Conservation (phyloP, 2,329 filamentous ascomycete species). For the Myriosclerotinia duriaeana region DNA sequence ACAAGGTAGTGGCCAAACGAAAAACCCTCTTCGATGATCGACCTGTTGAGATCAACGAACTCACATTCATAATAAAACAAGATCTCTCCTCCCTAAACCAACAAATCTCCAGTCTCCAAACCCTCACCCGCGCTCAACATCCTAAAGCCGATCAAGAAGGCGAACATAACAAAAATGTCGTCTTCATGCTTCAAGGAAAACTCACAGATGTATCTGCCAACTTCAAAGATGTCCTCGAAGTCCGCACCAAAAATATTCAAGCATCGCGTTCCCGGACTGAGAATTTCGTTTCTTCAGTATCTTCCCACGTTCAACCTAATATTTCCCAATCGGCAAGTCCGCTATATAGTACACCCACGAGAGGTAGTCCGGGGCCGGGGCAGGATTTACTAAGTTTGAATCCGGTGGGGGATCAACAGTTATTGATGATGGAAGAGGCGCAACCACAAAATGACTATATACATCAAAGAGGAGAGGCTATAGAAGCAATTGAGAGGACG, state of each 20-base stretch:
- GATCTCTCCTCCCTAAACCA: conserved; percentile 83
- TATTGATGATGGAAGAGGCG: conserved; percentile 92
- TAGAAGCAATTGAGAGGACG: conserved; percentile 94
- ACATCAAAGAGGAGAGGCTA: conserved; percentile 88
- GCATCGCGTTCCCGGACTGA: conserved; percentile 88
- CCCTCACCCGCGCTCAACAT: conserved; percentile 73
- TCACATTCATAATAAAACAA: conserved; percentile 98
- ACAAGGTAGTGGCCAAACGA: conserved; percentile 73
- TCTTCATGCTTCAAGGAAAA: conserved; percentile 86
- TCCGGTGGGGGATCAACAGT: conserved; percentile 80
- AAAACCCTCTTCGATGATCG: conserved; percentile 97
- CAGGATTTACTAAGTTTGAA: conserved; percentile 80
- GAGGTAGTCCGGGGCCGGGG: conserved; percentile 63
- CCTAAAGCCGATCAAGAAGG: conserved; percentile 75
- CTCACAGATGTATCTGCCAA: conserved; percentile 89
- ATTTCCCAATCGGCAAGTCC: conserved; percentile 78
- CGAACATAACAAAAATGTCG: conserved; percentile 97
- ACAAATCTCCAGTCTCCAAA: conserved; percentile 81
- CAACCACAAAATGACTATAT: conserved; percentile 85
- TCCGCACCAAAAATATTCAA: conserved; percentile 96
- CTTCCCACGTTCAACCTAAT: conserved; percentile 67
- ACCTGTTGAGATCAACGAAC: conserved; percentile 93
- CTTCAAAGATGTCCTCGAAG: conserved; percentile 96
- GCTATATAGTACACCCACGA: conserved; percentile 75
- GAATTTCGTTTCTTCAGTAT: conserved; percentile 92